Conservation (phyloP, 441 rosid genomes). For the Biscutella laevigata region DNA sequence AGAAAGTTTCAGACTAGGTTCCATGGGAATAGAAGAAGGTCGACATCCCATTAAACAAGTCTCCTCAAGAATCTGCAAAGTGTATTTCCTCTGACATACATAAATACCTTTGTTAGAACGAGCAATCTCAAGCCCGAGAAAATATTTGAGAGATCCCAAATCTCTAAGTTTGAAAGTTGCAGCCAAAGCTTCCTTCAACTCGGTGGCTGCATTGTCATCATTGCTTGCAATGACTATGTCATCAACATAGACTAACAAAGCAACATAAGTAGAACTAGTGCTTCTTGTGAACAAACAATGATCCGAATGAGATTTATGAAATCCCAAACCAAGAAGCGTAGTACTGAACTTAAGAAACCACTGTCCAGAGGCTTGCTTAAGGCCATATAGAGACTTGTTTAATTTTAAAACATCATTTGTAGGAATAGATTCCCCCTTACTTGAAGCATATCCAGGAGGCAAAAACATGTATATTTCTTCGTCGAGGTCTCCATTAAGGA, state of each 20-base stretch:
- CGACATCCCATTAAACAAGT: not conserved
- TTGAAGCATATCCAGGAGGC: not conserved
- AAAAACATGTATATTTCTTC: not conserved
- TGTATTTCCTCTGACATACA: not conserved
- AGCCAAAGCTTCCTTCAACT: not conserved
- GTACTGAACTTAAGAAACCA: not conserved
- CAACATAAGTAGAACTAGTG: not conserved
- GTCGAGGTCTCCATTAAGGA: not conserved
- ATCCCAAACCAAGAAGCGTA: not conserved
- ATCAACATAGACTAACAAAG: not conserved
- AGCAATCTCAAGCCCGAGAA: not conserved
- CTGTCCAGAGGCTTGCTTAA: not conserved
- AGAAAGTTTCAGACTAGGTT: not conserved
- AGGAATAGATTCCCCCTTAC: not conserved
- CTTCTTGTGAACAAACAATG: not conserved
- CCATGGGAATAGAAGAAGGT: not conserved
- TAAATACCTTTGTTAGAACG: rapidly evolving
- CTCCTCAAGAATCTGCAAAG: not conserved
- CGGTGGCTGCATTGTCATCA: rapidly evolving
- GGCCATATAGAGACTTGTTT: not conserved
- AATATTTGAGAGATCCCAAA: not conserved
- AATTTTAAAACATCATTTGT: rapidly evolving
- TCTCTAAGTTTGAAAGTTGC: not conserved
- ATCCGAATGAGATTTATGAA: not conserved
- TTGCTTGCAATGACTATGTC: not conserved